phyloP scores from a whole-genome alignment of 2,329 filamentous ascomycete species.

The Pseudovirgaria hyperparasitica region DNA sequence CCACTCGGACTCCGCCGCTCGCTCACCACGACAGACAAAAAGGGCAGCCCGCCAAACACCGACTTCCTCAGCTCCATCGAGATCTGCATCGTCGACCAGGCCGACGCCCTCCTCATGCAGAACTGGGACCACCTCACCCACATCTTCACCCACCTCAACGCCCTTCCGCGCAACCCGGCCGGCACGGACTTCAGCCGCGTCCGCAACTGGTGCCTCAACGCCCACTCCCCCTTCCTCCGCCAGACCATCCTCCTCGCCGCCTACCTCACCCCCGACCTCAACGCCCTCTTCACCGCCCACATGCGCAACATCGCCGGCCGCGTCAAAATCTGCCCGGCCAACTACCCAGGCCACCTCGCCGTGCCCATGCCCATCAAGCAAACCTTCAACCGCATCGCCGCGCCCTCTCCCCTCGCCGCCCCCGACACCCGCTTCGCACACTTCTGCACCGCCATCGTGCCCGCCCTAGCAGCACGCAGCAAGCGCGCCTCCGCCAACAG shows the following conservation, averaged over 20 bases:
- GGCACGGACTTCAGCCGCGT: conserved; percentile 90
- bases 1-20: conserved; percentile 82
- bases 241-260: conserved; percentile 74
- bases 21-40: conserved; percentile 61
- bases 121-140: conserved; percentile 96
- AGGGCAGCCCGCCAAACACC: conserved; percentile 56
- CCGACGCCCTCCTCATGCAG: conserved; percentile 89
- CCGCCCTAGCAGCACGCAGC: conserved; percentile 57
- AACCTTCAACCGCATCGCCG: conserved; percentile 80
- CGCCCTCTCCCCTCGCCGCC: conserved; percentile 55
- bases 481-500: conserved; percentile 46
- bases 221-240: conserved; percentile 64
- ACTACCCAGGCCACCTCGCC: conserved; percentile 55
- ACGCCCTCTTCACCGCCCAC: conserved; percentile 60
- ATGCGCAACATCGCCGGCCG: conserved; percentile 76
- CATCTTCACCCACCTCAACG: conserved; percentile 83
- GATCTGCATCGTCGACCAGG: conserved; percentile 78
- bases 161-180: conserved; percentile 78
- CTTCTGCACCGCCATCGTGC: conserved; percentile 72
- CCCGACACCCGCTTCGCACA: conserved; percentile 85
- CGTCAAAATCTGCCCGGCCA: conserved; percentile 53
- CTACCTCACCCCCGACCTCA: conserved; percentile 81
- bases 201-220: conserved; percentile 84
- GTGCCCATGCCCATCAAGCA: conserved; percentile 63
- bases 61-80: conserved; percentile 95